A percentile compares a stretch with the other conserved stretches of the same genome.
Evolutionary conservation across 169 alveolate species (phyloP).

Genomic region (Perkinsus chesapeaki): DNA sequence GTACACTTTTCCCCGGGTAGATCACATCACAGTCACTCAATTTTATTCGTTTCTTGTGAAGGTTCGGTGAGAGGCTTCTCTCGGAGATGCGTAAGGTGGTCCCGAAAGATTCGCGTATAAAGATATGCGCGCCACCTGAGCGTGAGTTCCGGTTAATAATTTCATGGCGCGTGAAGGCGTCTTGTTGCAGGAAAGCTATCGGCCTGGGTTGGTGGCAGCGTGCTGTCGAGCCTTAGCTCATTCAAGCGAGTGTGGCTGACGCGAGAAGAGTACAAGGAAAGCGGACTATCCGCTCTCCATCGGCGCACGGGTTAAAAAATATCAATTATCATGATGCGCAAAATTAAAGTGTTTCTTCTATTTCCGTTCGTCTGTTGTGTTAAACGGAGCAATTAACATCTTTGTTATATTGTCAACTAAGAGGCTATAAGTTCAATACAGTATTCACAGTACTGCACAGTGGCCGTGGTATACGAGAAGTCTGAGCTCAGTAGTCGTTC

Average conservation of each 20-base stretch:
- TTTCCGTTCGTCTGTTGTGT: background rate
- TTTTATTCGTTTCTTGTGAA: background rate
- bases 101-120: constrained; percentile 33
- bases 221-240: background rate
- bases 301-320: background rate
- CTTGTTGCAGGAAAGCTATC: background rate
- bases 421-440: too few species aligned
- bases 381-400: background rate
- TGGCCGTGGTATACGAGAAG: too few species aligned
- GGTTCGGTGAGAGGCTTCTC: constrained; percentile 35
- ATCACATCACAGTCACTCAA: background rate
- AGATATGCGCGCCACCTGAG: background rate
- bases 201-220: background rate
- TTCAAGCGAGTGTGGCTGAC: background rate
- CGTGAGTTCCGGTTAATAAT: background rate
- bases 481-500: too few species aligned
- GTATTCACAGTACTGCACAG: background rate
- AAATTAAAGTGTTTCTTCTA: background rate
- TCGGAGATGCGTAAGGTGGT: constrained; percentile 33
- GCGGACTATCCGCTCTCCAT: background rate
- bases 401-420: too few species aligned
- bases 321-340: background rate
- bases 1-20: background rate
- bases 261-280: background rate
- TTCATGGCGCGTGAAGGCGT: background rate